Percentiles rank a stretch among this genome's conserved stretches.
Evolutionary conservation across 192 early-diverging fungal genomes (phyloP).

Genomic region (Geranomyces variabilis): DNA sequence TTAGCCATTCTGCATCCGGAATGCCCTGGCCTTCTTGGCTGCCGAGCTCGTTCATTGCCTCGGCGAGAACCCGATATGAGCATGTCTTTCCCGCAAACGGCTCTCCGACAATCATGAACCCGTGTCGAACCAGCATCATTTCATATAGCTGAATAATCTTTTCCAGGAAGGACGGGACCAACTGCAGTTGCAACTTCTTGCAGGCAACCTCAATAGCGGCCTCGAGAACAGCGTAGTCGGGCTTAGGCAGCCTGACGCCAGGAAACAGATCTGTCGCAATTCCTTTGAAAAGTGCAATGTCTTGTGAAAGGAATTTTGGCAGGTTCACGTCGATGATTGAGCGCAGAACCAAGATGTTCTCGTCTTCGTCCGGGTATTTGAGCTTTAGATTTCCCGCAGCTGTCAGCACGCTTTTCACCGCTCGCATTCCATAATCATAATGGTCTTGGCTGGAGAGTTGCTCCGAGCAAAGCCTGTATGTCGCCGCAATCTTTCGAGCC

Average conservation of each 20-base stretch:
- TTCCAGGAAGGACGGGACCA: slow-evolving; percentile 62
- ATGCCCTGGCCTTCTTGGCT: slow-evolving; percentile 33
- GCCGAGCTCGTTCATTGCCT: slow-evolving; percentile 53
- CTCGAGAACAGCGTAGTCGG: slow-evolving; percentile 58
- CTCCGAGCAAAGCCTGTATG: slow-evolving; percentile 64
- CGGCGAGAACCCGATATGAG: slow-evolving; percentile 63
- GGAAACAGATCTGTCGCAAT: slow-evolving; percentile 66
- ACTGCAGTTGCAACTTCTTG: slow-evolving; percentile 50
- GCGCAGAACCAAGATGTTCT: slow-evolving; percentile 60
- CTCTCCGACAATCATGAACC: slow-evolving; percentile 67
- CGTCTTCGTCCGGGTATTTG: slow-evolving; percentile 65
- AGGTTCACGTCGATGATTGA: slow-evolving; percentile 68
- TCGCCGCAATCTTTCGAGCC: slow-evolving; percentile 61
- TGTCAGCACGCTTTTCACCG: slow-evolving; percentile 64
- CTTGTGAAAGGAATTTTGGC: slow-evolving; percentile 67
- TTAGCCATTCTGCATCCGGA: slow-evolving; percentile 51
- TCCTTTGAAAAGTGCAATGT: slow-evolving; percentile 65
- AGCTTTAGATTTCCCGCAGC: slow-evolving; percentile 66
- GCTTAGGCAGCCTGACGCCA: slow-evolving; percentile 61
- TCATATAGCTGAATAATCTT: slow-evolving; percentile 70
- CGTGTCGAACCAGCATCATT: slow-evolving; percentile 69
- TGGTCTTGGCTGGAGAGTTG: slow-evolving; percentile 68
- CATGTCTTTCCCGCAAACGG: slow-evolving; percentile 63
- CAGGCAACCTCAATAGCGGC: slow-evolving; percentile 53
- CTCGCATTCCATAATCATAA: slow-evolving; percentile 70